Evolutionary conservation across 208 protist genomes (phyloP).

Genomic region (Entamoeba invadens): DNA sequence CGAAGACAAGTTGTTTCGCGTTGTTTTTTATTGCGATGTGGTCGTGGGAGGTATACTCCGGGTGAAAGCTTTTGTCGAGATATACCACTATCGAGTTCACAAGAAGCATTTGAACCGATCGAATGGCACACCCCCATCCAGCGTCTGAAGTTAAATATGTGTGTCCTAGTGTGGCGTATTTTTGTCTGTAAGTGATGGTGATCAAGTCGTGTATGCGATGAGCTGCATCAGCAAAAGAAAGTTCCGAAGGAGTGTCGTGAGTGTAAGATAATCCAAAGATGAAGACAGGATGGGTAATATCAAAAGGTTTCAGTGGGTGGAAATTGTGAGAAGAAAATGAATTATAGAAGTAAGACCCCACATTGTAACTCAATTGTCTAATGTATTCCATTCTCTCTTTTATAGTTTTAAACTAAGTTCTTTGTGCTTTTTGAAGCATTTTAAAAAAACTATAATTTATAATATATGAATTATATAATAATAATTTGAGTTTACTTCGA

Average conservation of each 20-base stretch:
- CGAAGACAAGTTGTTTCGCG: not conserved
- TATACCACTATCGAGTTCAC: not conserved
- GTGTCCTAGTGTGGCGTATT: not conserved
- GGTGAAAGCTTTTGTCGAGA: not conserved
- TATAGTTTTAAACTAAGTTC: no score
- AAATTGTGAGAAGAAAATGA: not conserved
- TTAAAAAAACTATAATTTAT: no score
- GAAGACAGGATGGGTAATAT: not conserved
- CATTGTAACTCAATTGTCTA: not conserved
- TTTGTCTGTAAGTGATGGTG: not conserved
- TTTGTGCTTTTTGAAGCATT: no score
- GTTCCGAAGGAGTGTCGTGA: not conserved
- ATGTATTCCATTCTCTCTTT: no score
- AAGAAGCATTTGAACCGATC: not conserved
- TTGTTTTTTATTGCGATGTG: not conserved
- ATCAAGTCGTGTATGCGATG: not conserved
- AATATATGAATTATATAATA: no score
- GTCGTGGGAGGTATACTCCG: not conserved
- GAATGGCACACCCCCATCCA: not conserved
- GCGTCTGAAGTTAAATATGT: not conserved
- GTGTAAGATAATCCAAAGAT: not conserved
- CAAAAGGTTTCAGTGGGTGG: not conserved
- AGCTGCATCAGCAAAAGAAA: not conserved
- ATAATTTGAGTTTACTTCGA: no score
- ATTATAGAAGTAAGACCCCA: not conserved